Conservation (phyloP, 768 basidiomycete species). For the Tricholoma hemisulphureum region DNA sequence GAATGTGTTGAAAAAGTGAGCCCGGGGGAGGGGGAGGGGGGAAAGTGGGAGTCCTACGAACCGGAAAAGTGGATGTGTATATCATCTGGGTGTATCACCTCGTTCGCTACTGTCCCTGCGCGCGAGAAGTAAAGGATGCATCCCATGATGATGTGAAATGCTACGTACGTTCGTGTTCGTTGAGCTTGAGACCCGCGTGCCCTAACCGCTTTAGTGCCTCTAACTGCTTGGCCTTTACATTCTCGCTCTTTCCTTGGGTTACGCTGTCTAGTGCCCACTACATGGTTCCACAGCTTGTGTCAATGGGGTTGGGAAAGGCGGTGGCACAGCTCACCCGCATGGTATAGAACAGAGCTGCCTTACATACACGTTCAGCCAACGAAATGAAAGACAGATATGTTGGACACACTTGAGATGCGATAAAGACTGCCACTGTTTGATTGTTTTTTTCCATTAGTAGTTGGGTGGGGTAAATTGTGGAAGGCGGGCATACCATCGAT, state of each 20-base stretch:
- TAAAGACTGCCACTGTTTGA: slow-evolving; percentile 46
- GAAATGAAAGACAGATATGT: slow-evolving; percentile 5
- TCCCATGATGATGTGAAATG: background rate
- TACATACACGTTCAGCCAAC: slow-evolving; percentile 28
- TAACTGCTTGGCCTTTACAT: slow-evolving; percentile 65
- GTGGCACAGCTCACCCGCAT: slow-evolving; percentile 49
- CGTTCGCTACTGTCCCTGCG: slow-evolving; percentile 81
- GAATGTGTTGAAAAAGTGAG: slow-evolving; percentile 13
- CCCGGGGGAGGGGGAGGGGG: background rate
- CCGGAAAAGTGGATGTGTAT: slow-evolving; percentile 76
- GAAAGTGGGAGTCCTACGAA: slow-evolving; percentile 31
- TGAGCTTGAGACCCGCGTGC: slow-evolving; percentile 70
- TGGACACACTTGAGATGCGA: slow-evolving; percentile 49
- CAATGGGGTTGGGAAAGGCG: background rate
- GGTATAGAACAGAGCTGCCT: slow-evolving; percentile 81
- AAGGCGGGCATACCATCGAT: slow-evolving; percentile 16
- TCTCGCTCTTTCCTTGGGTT: slow-evolving; percentile 52
- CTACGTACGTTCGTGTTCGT: slow-evolving; percentile 85
- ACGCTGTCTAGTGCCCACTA: slow-evolving; percentile 71
- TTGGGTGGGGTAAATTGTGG: background rate
- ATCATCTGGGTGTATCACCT: slow-evolving; percentile 91
- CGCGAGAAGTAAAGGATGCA: slow-evolving; percentile 6
- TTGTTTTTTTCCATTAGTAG: slow-evolving; percentile 10
- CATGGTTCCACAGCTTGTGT: background rate
- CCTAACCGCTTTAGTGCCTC: slow-evolving; percentile 71